Evolutionary conservation across 768 basidiomycete genomes (phyloP).

Genomic region (Trametes sanguinea): DNA sequence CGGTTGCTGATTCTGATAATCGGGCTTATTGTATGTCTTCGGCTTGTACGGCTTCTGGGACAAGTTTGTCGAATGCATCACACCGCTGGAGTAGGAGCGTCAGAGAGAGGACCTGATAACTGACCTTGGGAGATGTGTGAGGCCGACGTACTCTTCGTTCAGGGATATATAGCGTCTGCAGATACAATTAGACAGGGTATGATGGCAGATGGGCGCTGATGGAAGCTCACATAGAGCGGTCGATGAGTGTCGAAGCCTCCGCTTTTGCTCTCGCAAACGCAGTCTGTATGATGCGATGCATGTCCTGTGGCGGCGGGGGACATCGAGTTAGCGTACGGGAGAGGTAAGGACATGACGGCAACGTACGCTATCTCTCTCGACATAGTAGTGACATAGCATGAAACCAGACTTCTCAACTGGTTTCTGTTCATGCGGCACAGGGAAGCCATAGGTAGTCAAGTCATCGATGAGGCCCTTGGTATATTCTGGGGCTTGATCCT

Average conservation of each 20-base stretch:
- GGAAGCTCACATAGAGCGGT: conserved; percentile 20
- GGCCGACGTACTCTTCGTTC: conserved; percentile 24
- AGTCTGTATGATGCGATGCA: conserved; percentile 14
- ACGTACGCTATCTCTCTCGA: conserved; percentile 20
- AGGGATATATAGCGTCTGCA: conserved; percentile 20
- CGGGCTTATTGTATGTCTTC: conserved; percentile 17
- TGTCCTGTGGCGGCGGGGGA: conserved; percentile 8
- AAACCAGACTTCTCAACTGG: conserved; percentile 21
- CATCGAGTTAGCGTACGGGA: background rate
- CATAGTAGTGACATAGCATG: conserved; percentile 21
- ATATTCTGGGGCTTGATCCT: conserved; percentile 19
- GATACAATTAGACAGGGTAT: background rate
- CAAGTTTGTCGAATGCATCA: conserved; percentile 19
- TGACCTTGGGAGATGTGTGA: conserved; percentile 17
- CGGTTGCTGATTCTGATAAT: background rate
- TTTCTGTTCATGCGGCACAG: conserved; percentile 20
- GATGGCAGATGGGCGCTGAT: background rate
- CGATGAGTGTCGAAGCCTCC: conserved; percentile 6
- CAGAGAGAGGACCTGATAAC: conserved; percentile 13
- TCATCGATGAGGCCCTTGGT: conserved; percentile 23
- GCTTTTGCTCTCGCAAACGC: conserved; percentile 16
- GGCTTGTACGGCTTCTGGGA: conserved; percentile 19
- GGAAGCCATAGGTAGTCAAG: conserved; percentile 13
- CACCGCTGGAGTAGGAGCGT: conserved; percentile 5
- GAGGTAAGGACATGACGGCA: background rate